These are phyloP conservation scores for Tuber indicum DNA, from an alignment of 495 filamentous ascomycete genomes.

Conservation along the genomic window DNA sequence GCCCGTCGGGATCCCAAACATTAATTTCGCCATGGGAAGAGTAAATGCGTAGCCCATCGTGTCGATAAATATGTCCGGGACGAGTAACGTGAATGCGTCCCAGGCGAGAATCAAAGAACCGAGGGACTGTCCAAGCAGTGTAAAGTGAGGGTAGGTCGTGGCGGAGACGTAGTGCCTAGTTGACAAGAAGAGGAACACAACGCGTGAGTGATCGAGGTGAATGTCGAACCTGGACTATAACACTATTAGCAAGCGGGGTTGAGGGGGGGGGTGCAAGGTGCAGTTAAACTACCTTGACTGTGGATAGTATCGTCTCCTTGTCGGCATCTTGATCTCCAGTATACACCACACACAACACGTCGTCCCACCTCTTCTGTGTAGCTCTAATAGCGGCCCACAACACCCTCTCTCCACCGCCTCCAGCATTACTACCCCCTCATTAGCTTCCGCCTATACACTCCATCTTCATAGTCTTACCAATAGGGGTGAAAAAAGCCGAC, in stretches of 20 bases:
- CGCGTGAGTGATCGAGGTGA: conserved; percentile 69
- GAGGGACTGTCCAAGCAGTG: conserved; percentile 84
- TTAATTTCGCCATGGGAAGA: conserved; percentile 68
- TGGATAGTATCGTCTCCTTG: conserved; percentile 68
- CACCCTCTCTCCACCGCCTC: conserved; percentile 91
- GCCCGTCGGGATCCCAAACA: conserved; percentile 81
- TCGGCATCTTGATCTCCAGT: conserved; percentile 86
- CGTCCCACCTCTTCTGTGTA: conserved; percentile 82
- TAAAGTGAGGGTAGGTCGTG: conserved; percentile 84
- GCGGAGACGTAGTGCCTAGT: conserved; percentile 78
- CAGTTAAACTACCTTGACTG: conserved; percentile 56
- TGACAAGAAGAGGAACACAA: conserved; percentile 82
- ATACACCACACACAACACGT: conserved; percentile 82
- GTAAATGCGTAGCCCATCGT: conserved; percentile 98
- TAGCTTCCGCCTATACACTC: conserved; percentile 10
- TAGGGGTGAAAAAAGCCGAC: conserved; percentile 97
- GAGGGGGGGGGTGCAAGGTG: not conserved
- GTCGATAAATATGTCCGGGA: conserved; percentile 90
- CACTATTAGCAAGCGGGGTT: conserved; percentile 10
- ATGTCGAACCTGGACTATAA: conserved; percentile 82
- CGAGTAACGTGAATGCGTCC: conserved; percentile 86
- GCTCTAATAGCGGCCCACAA: conserved; percentile 93
- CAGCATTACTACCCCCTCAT: conserved; percentile 65
- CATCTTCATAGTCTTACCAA: conserved; percentile 53
- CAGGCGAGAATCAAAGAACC: conserved; percentile 80